Base-by-base conservation (phyloP, 768 basidiomycete genomes). In the Russula virescens region DNA sequence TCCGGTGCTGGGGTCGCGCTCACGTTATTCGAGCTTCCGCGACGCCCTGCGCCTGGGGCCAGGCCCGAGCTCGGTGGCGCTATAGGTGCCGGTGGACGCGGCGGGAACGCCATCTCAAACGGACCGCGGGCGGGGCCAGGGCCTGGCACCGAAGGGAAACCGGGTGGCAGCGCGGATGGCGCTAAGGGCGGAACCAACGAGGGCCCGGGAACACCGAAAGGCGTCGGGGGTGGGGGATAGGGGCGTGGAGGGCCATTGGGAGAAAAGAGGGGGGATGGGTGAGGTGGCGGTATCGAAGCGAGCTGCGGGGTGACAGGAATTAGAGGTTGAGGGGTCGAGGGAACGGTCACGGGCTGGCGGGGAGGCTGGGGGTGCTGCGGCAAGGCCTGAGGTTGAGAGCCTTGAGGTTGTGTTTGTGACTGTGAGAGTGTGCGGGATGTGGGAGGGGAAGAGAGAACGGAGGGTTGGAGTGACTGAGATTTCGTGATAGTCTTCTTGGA, bases 401-500 rank as follows among this genome's bases (percentile, higher is more conserved):
- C 50, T 70, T 42, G 69, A 69, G 47, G 68, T 62, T 53, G 77
- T 25, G 74, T 74, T 45, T 75, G 72, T 40, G 77, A 79, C 49
- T 70, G 74, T 5, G 74, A 66, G 64, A 77, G 70, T 55, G 75
- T 69, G 68, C 71, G 57, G 65, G 71, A 49, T 62, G 78, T 72
- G 19, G 66, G 38, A 54, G 72, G 63, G 14, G 68, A 60, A 19
- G 68, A 56, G 14, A 59, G 25, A 25, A 63, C 54, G 11, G 71
- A 58, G 21, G 72, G 55, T 18, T 60, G 58, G 13, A 47, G 18
- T 28, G 47, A 28, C 35, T 71, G 57, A 18, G 75, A 71, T 72
- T 86, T 88, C 70, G 75, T 81, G 69, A 79, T 75, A 60, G 80
- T 81, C 78, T 88, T 89, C 81, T 88, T 89, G 47, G 77, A 73